A percentile compares a stretch with the other conserved stretches of the same genome.
Evolutionary conservation across 148 eudicot species (phyloP).

Genomic region (Pharnaceum exiguum): DNA sequence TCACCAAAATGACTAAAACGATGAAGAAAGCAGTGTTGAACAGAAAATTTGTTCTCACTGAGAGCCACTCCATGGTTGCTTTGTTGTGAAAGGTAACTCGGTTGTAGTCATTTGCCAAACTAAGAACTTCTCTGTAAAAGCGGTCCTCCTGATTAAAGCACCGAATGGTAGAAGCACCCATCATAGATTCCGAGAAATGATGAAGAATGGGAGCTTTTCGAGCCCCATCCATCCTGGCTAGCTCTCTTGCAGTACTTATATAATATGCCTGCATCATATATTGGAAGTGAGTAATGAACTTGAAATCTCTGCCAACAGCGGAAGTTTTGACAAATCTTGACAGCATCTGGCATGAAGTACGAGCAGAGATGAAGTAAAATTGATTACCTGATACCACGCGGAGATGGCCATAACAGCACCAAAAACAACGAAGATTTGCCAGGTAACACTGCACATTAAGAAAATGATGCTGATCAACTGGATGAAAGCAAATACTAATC

Average conservation of each 20-base stretch:
- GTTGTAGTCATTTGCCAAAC: conserved; percentile 69
- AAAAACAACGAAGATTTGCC: conserved; percentile 72
- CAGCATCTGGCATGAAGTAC: too few species aligned
- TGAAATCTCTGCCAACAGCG: neutral
- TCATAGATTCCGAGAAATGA: conserved; percentile 71
- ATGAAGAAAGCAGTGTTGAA: conserved; percentile 81
- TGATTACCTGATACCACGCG: conserved; percentile 70
- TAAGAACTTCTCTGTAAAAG: conserved; percentile 39
- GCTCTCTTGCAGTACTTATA: conserved; percentile 76
- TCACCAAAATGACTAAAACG: conserved; percentile 72
- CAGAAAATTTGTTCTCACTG: conserved; percentile 67
- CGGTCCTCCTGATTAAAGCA: conserved; percentile 78
- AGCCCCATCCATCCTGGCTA: conserved; percentile 82
- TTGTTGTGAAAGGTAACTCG: conserved; percentile 75
- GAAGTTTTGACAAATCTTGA: too few species aligned
- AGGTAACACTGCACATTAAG: conserved; percentile 74
- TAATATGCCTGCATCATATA: conserved; percentile 58
- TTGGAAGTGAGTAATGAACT: neutral
- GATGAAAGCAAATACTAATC: conserved; percentile 83
- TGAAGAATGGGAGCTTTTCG: conserved; percentile 80
- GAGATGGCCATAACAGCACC: conserved; percentile 60
- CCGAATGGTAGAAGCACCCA: conserved; percentile 68
- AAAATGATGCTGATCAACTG: conserved; percentile 72
- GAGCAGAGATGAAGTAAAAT: neutral
- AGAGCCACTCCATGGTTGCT: conserved; percentile 94